These are phyloP conservation scores for Sanghuangporus sanghuang DNA, from an alignment of 1,284 basidiomycete species.

Conservation along the genomic window DNA sequence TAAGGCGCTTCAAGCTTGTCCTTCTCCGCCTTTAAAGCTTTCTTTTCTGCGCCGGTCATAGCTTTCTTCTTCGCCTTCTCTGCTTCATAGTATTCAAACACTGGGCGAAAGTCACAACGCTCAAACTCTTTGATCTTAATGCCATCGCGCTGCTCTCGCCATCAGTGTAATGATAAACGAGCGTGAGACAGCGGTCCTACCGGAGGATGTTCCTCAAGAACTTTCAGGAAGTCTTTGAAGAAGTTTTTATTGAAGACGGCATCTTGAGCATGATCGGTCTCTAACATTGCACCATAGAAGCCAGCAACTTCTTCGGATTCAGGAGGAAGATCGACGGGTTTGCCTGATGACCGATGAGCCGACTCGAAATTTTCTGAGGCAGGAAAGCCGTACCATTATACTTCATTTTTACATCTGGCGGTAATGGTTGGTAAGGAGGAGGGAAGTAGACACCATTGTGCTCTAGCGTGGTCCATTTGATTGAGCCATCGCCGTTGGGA, in stretches of 20 bases:
- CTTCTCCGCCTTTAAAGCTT: conserved; percentile 80
- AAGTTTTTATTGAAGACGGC: conserved; percentile 92
- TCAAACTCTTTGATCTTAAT: conserved; percentile 77
- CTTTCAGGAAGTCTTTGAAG: conserved; percentile 83
- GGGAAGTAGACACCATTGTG: conserved; percentile 97
- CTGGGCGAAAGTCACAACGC: conserved; percentile 91
- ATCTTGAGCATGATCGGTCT: conserved; percentile 92
- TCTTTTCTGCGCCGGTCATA: conserved; percentile 83
- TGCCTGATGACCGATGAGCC: conserved; percentile 44
- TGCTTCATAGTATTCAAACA: conserved; percentile 89
- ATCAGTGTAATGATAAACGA: not conserved
- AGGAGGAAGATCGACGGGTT: conserved; percentile 72
- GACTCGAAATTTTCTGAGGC: conserved; percentile 17
- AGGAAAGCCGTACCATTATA: conserved; percentile 69
- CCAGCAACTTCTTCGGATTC: conserved; percentile 96
- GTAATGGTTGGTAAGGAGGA: conserved; percentile 87
- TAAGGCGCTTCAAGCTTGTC: conserved; percentile 84
- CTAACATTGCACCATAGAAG: conserved; percentile 92
- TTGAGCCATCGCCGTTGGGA: conserved; percentile 64
- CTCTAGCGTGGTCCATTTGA: conserved; percentile 91
- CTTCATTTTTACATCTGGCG: conserved; percentile 86
- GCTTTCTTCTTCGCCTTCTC: conserved; percentile 94
- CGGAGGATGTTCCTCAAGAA: conserved; percentile 83
- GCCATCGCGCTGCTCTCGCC: conserved; percentile 50
- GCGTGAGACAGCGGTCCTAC: conserved; percentile 41